Conservation (phyloP, 2,329 filamentous ascomycete genomes). For the Gremmenia infestans region DNA sequence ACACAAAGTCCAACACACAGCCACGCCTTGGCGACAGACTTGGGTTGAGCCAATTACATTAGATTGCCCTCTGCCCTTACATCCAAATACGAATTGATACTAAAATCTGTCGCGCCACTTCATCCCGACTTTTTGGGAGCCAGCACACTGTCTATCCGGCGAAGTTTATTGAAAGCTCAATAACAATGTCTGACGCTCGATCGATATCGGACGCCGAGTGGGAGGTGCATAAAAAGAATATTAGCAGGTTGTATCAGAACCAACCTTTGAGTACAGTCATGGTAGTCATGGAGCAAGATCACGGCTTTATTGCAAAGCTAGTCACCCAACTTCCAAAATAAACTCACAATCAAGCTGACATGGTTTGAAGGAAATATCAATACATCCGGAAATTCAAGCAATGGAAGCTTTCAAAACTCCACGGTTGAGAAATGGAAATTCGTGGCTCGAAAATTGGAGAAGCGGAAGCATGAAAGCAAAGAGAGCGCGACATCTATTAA, state of each 20-base stretch:
- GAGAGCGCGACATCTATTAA: constrained; percentile 13
- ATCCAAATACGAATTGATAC: background rate
- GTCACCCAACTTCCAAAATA: background rate
- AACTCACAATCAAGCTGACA: background rate
- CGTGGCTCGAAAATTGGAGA: constrained; percentile 9
- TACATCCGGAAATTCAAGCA: constrained; percentile 15
- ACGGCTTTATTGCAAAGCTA: constrained; percentile 9
- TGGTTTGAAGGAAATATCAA: constrained; percentile 11
- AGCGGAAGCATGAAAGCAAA: constrained; percentile 12
- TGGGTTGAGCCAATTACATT: constrained; percentile 2
- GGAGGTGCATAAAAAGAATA: constrained; percentile 9
- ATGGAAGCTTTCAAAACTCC: constrained; percentile 12
- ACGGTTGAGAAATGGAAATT: constrained; percentile 15
- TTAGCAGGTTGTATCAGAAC: constrained; percentile 9
- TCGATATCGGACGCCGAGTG: constrained; percentile 12
- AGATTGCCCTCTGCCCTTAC: background rate
- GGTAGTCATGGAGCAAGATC: constrained; percentile 6
- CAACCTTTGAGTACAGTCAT: constrained; percentile 8
- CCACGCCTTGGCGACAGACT: constrained; percentile 1
- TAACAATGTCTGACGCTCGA: constrained; percentile 7
- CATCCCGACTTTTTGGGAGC: background rate
- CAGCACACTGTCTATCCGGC: background rate
- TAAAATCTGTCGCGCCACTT: background rate
- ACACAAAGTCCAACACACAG: background rate
- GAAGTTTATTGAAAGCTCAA: background rate